These are phyloP conservation scores for Raphanus raphanistrum DNA, from an alignment of 345 rosid genomes.

Conservation along the genomic window DNA sequence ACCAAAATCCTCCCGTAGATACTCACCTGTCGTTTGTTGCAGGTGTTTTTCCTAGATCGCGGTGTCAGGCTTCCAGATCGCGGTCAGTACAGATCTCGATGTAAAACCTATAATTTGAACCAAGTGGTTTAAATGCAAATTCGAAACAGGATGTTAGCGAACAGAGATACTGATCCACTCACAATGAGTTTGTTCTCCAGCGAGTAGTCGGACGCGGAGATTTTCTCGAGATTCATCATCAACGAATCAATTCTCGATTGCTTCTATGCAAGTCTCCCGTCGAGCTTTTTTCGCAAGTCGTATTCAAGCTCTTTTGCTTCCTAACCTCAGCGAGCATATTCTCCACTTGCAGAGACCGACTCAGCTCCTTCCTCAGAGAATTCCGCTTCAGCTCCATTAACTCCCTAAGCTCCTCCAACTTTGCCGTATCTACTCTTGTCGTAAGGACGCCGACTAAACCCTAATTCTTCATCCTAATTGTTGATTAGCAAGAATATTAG, in stretches of 20 bases:
- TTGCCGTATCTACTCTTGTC: no score
- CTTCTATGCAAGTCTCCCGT: no score
- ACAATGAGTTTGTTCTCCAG: background rate
- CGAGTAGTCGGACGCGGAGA: background rate
- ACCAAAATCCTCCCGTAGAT: background rate
- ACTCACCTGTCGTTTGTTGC: background rate
- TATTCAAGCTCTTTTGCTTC: constrained; percentile 36
- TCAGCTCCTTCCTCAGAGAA: no score
- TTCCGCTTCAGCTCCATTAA: no score
- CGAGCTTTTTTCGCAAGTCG: constrained; percentile 55
- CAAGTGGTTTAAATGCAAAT: background rate
- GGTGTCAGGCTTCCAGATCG: no score
- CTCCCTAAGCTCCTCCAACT: no score
- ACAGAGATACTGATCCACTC: background rate
- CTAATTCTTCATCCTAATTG: no score
- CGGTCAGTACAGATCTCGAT: background rate
- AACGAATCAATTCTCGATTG: no score
- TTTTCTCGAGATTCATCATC: background rate
- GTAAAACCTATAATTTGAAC: background rate
- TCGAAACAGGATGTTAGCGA: background rate
- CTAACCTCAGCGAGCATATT: no score
- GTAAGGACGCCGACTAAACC: no score
- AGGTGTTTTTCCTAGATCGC: background rate
- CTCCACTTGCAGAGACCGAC: no score
- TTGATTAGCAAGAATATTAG: constrained; percentile 3